Evolutionary conservation across 2,329 filamentous ascomycete species (phyloP).

Genomic region (Xylaria hypoxylon): DNA sequence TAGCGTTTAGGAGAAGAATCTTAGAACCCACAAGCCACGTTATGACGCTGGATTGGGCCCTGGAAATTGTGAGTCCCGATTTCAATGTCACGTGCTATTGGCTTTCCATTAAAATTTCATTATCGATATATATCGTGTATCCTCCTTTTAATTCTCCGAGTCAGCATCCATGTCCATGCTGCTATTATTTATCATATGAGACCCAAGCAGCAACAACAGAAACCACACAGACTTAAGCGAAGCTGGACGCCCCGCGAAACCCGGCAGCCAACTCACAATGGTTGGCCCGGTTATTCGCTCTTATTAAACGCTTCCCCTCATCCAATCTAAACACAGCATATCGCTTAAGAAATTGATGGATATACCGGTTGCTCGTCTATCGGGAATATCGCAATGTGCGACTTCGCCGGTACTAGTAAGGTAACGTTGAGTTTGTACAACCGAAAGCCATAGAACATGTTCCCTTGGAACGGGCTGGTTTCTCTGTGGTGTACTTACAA

Average conservation of each 20-base stretch:
- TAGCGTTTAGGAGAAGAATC: background rate
- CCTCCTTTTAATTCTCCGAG: conserved; percentile 7
- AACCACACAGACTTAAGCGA: conserved; percentile 20
- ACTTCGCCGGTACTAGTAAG: background rate
- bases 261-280: conserved; percentile 16
- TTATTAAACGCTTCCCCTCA: conserved; percentile 3
- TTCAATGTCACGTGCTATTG: conserved; percentile 23
- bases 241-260: conserved; percentile 8
- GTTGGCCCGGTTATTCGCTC: conserved; percentile 13
- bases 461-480: conserved; percentile 8
- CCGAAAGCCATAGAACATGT: conserved; percentile 19
- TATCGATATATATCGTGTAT: conserved; percentile 3
- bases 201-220: conserved; percentile 6
- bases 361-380: background rate
- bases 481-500: background rate
- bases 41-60: conserved; percentile 11
- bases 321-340: background rate
- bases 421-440: conserved; percentile 30
- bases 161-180: conserved; percentile 7
- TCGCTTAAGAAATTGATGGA: conserved; percentile 14
- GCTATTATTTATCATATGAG: background rate
- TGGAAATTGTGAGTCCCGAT: conserved; percentile 3
- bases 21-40: conserved; percentile 25
- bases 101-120: background rate
- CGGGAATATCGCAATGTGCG: conserved; percentile 4